Evolutionary conservation across 345 rosid species (phyloP).

Genomic region (Geranium rotundifolium): DNA sequence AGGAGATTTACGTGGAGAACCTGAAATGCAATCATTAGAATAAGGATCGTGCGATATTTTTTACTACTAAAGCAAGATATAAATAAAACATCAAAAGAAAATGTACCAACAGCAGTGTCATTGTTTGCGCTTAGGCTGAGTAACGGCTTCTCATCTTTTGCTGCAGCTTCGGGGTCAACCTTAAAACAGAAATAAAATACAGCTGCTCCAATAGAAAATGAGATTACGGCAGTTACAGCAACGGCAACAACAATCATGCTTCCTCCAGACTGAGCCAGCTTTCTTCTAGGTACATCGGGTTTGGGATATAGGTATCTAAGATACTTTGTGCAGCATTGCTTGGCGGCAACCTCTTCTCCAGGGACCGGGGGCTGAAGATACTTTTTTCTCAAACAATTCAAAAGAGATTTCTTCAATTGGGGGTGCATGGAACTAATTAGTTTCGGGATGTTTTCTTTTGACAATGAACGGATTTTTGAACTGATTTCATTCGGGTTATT

Average conservation of each 20-base stretch:
- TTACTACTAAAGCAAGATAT: background rate
- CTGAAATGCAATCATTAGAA: constrained; percentile 24
- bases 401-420: constrained; percentile 32
- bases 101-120: constrained; percentile 5
- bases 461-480: constrained; percentile 16
- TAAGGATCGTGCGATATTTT: background rate
- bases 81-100: background rate
- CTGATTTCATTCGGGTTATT: constrained; percentile 7
- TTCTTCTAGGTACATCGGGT: constrained; percentile 27
- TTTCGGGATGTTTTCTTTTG: constrained; percentile 29
- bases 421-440: constrained; percentile 31
- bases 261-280: constrained; percentile 12
- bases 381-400: constrained; percentile 45
- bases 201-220: constrained; percentile 46
- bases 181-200: constrained; percentile 42
- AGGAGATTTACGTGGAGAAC: constrained; percentile 39
- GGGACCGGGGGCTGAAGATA: constrained; percentile 19
- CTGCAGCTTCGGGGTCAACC: constrained; percentile 23
- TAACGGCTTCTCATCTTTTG: constrained; percentile 64
- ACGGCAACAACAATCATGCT: constrained; percentile 34
- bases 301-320: constrained; percentile 18
- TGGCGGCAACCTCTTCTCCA: constrained; percentile 33
- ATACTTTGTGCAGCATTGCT: constrained; percentile 21
- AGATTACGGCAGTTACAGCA: constrained; percentile 40
- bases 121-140: constrained; percentile 28